These are phyloP conservation scores for Rubus parviflorus DNA, from an alignment of 306 rosid genomes.

Conservation along the genomic window DNA sequence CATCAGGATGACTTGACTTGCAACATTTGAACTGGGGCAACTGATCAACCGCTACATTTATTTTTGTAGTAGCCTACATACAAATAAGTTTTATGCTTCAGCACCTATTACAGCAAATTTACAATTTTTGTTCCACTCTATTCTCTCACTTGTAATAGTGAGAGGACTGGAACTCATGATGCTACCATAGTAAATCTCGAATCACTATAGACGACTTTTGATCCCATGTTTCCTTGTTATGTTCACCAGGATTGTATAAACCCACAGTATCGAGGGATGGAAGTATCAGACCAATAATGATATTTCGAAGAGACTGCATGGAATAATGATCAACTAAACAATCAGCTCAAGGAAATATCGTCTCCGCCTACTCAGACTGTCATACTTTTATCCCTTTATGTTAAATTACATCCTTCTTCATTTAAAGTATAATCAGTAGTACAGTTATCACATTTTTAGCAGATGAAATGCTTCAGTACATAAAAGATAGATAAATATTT, in stretches of 20 bases:
- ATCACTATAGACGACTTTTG: background rate
- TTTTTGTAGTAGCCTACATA: slow-evolving; percentile 83
- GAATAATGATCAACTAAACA: too few relatives aligned
- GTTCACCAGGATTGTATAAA: background rate
- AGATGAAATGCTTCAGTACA: background rate
- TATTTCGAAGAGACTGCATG: too few relatives aligned
- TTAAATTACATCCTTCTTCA: slow-evolving; percentile 1
- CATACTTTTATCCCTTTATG: background rate
- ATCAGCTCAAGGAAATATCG: too few relatives aligned
- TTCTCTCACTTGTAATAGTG: background rate
- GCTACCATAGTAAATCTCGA: background rate
- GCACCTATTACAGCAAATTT: background rate
- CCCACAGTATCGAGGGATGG: background rate
- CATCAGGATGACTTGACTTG: slow-evolving; percentile 49
- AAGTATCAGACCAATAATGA: background rate
- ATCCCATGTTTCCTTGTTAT: background rate
- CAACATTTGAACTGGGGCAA: slow-evolving; percentile 78
- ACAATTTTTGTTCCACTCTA: background rate
- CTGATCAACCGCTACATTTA: slow-evolving; percentile 81
- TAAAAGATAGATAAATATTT: background rate
- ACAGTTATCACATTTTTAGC: background rate
- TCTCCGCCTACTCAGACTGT: background rate
- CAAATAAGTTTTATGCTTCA: background rate
- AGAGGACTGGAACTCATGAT: background rate
- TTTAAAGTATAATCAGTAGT: background rate